A percentile compares a stretch with the other conserved stretches of the same genome.
phyloP scores from a whole-genome alignment of 2,329 filamentous ascomycete species.

The Penicillium occitanis region DNA sequence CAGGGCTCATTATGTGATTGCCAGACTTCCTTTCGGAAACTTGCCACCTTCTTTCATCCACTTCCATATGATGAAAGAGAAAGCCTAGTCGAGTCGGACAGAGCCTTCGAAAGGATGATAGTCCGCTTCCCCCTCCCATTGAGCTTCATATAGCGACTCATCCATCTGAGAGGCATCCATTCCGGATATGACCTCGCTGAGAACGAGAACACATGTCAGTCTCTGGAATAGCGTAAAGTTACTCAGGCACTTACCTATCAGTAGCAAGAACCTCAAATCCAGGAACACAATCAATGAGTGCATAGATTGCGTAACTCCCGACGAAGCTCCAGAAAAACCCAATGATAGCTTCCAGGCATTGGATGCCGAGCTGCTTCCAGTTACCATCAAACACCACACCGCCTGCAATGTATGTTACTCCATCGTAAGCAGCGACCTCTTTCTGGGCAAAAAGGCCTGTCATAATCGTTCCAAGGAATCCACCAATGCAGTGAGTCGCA shows the following conservation, averaged over 20 bases:
- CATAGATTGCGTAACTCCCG: slow-evolving; percentile 51
- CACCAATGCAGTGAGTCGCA: slow-evolving; percentile 56
- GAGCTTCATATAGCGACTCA: slow-evolving; percentile 46
- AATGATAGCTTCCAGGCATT: slow-evolving; percentile 53
- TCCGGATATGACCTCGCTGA: slow-evolving; percentile 46
- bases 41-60: neutral
- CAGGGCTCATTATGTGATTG: neutral
- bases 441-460: slow-evolving; percentile 54
- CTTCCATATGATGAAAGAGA: neutral
- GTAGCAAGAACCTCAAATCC: slow-evolving; percentile 54
- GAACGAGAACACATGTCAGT: neutral
- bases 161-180: slow-evolving; percentile 55
- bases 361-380: slow-evolving; percentile 50
- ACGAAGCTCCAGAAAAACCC: slow-evolving; percentile 55
- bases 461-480: slow-evolving; percentile 51
- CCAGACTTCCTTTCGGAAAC: no score
- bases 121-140: slow-evolving; percentile 34
- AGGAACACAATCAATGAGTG: slow-evolving; percentile 54
- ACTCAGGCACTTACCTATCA: slow-evolving; percentile 50
- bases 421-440: slow-evolving; percentile 53
- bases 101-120: slow-evolving; percentile 26
- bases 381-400: slow-evolving; percentile 55
- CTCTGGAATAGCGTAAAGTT: neutral
- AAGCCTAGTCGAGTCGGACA: slow-evolving; percentile 1
- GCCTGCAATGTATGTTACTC: slow-evolving; percentile 49